Conservation (phyloP, 2,329 filamentous ascomycete species). For the Scedosporium minutisporum region DNA sequence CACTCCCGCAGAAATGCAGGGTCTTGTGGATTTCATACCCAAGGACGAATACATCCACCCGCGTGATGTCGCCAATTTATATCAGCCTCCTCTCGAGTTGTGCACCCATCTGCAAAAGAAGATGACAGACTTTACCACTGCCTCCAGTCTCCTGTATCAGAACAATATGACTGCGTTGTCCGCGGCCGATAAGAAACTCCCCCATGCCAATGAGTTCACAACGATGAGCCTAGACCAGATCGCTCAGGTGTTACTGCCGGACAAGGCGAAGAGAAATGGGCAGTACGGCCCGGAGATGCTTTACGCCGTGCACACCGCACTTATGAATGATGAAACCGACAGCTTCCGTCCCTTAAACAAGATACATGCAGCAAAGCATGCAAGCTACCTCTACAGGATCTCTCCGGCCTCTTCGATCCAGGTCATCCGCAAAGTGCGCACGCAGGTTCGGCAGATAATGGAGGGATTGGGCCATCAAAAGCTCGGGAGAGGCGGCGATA, state of each 20-base stretch:
- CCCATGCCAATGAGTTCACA: slow-evolving; percentile 23
- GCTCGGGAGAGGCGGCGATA: not conserved
- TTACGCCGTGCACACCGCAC: slow-evolving; percentile 60
- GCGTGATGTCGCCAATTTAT: slow-evolving; percentile 11
- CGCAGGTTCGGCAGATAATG: slow-evolving; percentile 19
- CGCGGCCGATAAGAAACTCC: slow-evolving; percentile 31
- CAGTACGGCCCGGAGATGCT: slow-evolving; percentile 34
- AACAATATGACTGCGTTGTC: slow-evolving; percentile 37
- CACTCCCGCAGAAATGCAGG: slow-evolving; percentile 27
- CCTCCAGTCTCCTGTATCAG: slow-evolving; percentile 36
- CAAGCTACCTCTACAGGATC: slow-evolving; percentile 48
- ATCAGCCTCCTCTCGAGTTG: slow-evolving; percentile 33
- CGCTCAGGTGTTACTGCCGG: slow-evolving; percentile 32
- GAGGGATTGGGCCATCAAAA: not conserved
- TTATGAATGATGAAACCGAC: slow-evolving; percentile 49
- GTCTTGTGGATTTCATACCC: slow-evolving; percentile 16
- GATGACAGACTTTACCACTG: slow-evolving; percentile 35
- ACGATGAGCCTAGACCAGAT: slow-evolving; percentile 44
- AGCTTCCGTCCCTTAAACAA: slow-evolving; percentile 41
- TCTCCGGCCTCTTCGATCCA: slow-evolving; percentile 20
- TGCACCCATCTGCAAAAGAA: slow-evolving; percentile 33
- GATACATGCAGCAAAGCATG: slow-evolving; percentile 26
- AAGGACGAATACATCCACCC: slow-evolving; percentile 4
- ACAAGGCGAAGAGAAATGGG: slow-evolving; percentile 20
- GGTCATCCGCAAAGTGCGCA: slow-evolving; percentile 20